Percentiles rank a stretch among this genome's conserved stretches.
phyloP scores from a whole-genome alignment of 1,284 basidiomycete species.

The Lentinula novae-zelandiae region DNA sequence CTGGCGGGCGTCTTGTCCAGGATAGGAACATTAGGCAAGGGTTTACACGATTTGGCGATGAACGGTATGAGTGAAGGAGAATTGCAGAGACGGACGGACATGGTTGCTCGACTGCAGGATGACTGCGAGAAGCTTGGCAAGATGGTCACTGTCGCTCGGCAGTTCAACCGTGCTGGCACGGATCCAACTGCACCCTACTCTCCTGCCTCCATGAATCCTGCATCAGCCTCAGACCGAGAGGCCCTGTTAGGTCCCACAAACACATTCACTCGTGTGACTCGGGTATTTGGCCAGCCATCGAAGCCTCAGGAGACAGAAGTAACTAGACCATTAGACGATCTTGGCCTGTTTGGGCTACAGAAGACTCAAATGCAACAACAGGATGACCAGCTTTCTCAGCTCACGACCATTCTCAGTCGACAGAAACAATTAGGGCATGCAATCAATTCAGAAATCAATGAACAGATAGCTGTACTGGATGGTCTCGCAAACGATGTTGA shows the following conservation, averaged over 20 bases:
- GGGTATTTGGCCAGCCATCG: conserved; percentile 68
- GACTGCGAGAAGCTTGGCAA: conserved; percentile 80
- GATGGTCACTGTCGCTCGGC: conserved; percentile 71
- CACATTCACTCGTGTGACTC: conserved; percentile 49
- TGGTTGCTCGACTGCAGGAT: conserved; percentile 80
- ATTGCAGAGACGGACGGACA: conserved; percentile 76
- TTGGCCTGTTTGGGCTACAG: conserved; percentile 79
- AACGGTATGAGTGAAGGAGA: conserved; percentile 81
- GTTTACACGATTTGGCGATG: conserved; percentile 61
- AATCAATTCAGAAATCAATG: conserved; percentile 78
- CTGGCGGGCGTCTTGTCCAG: conserved; percentile 73
- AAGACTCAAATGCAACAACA: conserved; percentile 79
- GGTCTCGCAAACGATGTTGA: conserved; percentile 75
- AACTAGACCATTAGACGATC: conserved; percentile 85
- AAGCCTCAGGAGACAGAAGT: conserved; percentile 75
- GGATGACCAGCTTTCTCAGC: conserved; percentile 74
- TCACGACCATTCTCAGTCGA: conserved; percentile 80
- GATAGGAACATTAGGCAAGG: conserved; percentile 68
- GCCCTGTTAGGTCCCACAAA: conserved; percentile 50
- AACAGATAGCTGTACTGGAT: conserved; percentile 88
- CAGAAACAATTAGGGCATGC: conserved; percentile 88
- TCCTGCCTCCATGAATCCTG: conserved; percentile 31
- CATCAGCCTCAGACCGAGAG: conserved; percentile 58
- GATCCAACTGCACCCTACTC: conserved; percentile 29
- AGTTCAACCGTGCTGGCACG: conserved; percentile 35